phyloP scores from a whole-genome alignment of 208 protist genomes.

The Trypanosoma melophagium region DNA sequence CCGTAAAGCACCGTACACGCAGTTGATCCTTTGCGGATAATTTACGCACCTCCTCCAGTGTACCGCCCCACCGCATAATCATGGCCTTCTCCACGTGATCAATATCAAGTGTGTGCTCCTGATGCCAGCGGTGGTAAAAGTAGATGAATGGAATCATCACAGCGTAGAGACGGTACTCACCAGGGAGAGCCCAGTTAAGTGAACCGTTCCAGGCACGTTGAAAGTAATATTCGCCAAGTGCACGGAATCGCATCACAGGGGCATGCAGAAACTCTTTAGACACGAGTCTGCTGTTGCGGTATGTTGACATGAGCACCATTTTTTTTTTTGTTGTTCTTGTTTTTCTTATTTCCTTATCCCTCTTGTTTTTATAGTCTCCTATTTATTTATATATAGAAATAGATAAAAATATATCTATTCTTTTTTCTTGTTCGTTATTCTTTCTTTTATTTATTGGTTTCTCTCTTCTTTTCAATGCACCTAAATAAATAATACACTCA shows the following conservation, averaged over 20 bases:
- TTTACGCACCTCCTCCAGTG: conserved; percentile 78
- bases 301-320: conserved; percentile 87
- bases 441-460: too few relatives aligned
- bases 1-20: conserved; percentile 66
- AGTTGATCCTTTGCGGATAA: conserved; percentile 84
- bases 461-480: too few relatives aligned
- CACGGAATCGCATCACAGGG: conserved; percentile 67
- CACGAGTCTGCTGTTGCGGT: conserved; percentile 72
- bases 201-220: conserved; percentile 78
- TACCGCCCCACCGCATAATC: conserved; percentile 84
- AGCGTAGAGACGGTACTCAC: conserved; percentile 78
- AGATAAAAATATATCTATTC: too few relatives aligned
- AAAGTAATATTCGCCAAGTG: conserved; percentile 83
- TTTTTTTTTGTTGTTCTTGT: conserved; percentile 13
- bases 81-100: conserved; percentile 82
- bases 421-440: too few relatives aligned
- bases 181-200: conserved; percentile 67
- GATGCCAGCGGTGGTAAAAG: conserved; percentile 87
- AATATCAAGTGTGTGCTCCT: conserved; percentile 68
- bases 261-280: conserved; percentile 61
- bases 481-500: background rate
- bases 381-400: too few relatives aligned
- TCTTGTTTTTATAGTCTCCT: background rate
- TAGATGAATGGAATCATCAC: conserved; percentile 73
- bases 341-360: conserved; percentile 17